A percentile compares a stretch with the other conserved stretches of the same genome.
phyloP scores from a whole-genome alignment of 768 basidiomycete species.

The Tricholoma sp. region DNA sequence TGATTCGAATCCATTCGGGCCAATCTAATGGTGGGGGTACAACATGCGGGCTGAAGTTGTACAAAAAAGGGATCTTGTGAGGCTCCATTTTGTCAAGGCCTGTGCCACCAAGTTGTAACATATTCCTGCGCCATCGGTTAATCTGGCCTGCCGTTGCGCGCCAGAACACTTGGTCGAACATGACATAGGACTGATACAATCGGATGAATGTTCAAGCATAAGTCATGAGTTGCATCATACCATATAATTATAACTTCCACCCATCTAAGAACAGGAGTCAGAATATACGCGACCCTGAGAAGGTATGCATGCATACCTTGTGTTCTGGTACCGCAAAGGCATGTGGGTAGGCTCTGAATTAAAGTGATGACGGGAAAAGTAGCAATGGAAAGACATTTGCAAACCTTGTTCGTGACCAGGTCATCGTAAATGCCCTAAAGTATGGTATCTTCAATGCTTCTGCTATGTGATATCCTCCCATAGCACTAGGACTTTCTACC shows the following conservation, averaged over 20 bases:
- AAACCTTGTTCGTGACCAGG: slow-evolving; percentile 89
- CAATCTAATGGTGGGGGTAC: slow-evolving; percentile 95
- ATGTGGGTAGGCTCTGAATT: slow-evolving; percentile 83
- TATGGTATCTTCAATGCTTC: slow-evolving; percentile 93
- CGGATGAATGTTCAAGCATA: slow-evolving; percentile 5
- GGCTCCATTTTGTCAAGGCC: slow-evolving; percentile 94
- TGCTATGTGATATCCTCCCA: slow-evolving; percentile 96
- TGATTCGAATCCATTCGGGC: slow-evolving; percentile 98
- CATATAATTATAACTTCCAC: slow-evolving; percentile 98
- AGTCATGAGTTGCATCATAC: slow-evolving; percentile 32
- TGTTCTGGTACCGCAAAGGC: slow-evolving; percentile 96
- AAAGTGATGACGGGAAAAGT: slow-evolving; percentile 3
- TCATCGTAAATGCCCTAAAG: slow-evolving; percentile 96
- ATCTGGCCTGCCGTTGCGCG: slow-evolving; percentile 89
- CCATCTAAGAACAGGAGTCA: slow-evolving; percentile 58
- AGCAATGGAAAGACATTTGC: slow-evolving; percentile 1
- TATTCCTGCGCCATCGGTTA: slow-evolving; percentile 85
- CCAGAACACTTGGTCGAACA: slow-evolving; percentile 99
- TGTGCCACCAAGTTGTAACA: slow-evolving; percentile 72
- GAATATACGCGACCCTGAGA: not conserved
- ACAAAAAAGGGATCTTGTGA: slow-evolving; percentile 96
- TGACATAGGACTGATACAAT: slow-evolving; percentile 70
- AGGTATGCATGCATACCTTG: slow-evolving; percentile 47
- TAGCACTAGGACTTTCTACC: slow-evolving; percentile 93
- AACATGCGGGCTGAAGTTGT: slow-evolving; percentile 90